Evolutionary conservation across 2,329 filamentous ascomycete species (phyloP).

Genomic region (Talaromyces atroroseus): DNA sequence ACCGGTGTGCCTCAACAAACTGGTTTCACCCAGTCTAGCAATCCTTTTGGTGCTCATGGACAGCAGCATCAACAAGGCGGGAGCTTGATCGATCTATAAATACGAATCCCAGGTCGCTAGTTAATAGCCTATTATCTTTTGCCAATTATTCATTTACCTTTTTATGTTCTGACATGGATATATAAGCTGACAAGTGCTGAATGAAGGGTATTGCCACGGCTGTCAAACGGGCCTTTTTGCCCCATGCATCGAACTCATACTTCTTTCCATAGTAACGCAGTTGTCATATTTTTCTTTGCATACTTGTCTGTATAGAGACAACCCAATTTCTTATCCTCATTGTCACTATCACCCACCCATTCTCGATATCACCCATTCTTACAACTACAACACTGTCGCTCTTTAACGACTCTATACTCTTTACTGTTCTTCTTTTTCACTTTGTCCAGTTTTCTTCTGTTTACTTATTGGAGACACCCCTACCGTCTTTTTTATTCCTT

Average conservation of each 20-base stretch:
- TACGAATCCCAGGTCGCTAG: not conserved
- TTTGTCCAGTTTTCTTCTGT: not conserved
- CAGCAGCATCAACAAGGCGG: constrained; percentile 43
- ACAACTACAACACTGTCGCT: not conserved
- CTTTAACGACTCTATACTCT: not conserved
- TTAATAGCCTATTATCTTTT: not conserved
- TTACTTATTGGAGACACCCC: not conserved
- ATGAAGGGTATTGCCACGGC: not conserved
- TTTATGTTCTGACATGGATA: not conserved
- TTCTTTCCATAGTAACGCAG: not conserved
- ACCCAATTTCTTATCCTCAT: not conserved
- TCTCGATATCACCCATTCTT: not conserved
- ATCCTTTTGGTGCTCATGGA: constrained; percentile 52
- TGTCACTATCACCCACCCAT: not conserved
- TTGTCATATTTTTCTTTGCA: not conserved
- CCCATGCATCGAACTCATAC: not conserved
- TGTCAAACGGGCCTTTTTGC: not conserved
- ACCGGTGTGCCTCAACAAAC: constrained; percentile 59
- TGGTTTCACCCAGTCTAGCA: constrained; percentile 40
- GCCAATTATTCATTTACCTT: not conserved
- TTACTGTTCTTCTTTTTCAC: not conserved
- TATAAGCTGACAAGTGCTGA: not conserved
- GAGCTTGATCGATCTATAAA: constrained; percentile 58
- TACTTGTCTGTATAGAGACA: not conserved
- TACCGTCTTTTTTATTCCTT: not conserved